Evolutionary conservation across 768 basidiomycete species (phyloP).

Genomic region (Daedaleopsis sinensis): DNA sequence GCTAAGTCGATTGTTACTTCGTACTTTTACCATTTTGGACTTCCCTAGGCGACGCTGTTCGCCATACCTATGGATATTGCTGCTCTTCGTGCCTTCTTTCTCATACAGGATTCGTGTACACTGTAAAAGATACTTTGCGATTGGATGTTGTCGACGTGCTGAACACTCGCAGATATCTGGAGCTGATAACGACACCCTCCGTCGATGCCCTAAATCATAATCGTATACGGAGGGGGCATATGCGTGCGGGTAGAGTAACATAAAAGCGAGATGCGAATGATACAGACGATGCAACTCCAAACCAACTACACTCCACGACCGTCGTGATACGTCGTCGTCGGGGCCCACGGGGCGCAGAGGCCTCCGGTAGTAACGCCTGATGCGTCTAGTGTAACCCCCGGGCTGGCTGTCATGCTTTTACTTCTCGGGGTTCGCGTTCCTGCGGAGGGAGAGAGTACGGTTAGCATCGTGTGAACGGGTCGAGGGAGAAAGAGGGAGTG

Average conservation of each 20-base stretch:
- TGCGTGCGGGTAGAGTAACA: slow-evolving; percentile 24
- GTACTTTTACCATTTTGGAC: not conserved
- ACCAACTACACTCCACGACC: slow-evolving; percentile 18
- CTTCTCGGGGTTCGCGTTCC: slow-evolving; percentile 44
- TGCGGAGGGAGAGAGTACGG: slow-evolving; percentile 14
- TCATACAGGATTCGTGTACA: no score
- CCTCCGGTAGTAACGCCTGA: slow-evolving; percentile 16
- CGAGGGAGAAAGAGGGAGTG: not conserved
- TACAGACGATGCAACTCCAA: slow-evolving; percentile 25
- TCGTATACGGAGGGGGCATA: slow-evolving; percentile 21
- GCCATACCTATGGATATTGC: not conserved
- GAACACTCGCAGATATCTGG: no score
- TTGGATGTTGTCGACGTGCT: no score
- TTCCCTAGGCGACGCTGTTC: not conserved
- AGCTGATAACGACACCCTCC: not conserved
- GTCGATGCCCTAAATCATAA: slow-evolving; percentile 20
- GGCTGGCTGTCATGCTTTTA: slow-evolving; percentile 25
- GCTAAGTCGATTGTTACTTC: not conserved
- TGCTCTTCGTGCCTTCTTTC: no score
- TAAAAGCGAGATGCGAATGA: slow-evolving; percentile 25
- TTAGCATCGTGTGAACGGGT: slow-evolving; percentile 15
- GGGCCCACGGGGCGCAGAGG: slow-evolving; percentile 7
- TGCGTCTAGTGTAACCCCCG: slow-evolving; percentile 19
- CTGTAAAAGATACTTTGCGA: no score
- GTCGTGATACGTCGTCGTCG: slow-evolving; percentile 10